A percentile compares a stretch with the other conserved stretches of the same genome.
Conservation (phyloP, 2,329 filamentous ascomycete genomes). For the Penicillium olsonii region DNA sequence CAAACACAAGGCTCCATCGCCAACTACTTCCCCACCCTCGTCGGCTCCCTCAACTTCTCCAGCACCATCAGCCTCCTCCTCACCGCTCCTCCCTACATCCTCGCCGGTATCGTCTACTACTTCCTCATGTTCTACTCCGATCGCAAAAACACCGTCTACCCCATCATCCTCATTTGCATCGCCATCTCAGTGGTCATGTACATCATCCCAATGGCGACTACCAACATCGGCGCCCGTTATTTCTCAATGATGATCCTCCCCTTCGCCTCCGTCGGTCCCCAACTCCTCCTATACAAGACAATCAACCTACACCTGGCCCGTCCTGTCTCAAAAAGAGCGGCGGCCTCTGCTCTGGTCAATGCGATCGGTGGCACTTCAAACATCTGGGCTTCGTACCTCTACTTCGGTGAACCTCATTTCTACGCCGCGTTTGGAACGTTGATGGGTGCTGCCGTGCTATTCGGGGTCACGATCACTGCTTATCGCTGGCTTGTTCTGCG, state of each 20-base stretch:
- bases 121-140: slow-evolving; percentile 40
- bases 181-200: slow-evolving; percentile 39
- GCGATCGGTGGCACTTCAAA: slow-evolving; percentile 29
- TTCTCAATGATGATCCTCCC: slow-evolving; percentile 48
- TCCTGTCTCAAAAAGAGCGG: slow-evolving; percentile 46
- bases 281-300: slow-evolving; percentile 46
- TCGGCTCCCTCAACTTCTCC: slow-evolving; percentile 24
- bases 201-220: slow-evolving; percentile 41
- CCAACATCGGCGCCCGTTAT: slow-evolving; percentile 43
- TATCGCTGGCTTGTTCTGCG: slow-evolving; percentile 43
- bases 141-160: slow-evolving; percentile 38
- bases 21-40: slow-evolving; percentile 30
- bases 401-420: slow-evolving; percentile 33
- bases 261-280: slow-evolving; percentile 43
- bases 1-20: slow-evolving; percentile 39
- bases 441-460: slow-evolving; percentile 28
- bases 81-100: slow-evolving; percentile 50
- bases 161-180: slow-evolving; percentile 39
- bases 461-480: slow-evolving; percentile 37
- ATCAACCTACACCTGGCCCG: slow-evolving; percentile 46
- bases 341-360: slow-evolving; percentile 45
- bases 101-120: slow-evolving; percentile 42
- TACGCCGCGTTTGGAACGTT: slow-evolving; percentile 46
- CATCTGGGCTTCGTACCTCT: slow-evolving; percentile 29
- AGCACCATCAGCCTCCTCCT: slow-evolving; percentile 47